Percentiles rank a stretch among this genome's conserved stretches.
Evolutionary conservation across 331 rosid genomes (phyloP).

Genomic region (Acacia pycnantha): DNA sequence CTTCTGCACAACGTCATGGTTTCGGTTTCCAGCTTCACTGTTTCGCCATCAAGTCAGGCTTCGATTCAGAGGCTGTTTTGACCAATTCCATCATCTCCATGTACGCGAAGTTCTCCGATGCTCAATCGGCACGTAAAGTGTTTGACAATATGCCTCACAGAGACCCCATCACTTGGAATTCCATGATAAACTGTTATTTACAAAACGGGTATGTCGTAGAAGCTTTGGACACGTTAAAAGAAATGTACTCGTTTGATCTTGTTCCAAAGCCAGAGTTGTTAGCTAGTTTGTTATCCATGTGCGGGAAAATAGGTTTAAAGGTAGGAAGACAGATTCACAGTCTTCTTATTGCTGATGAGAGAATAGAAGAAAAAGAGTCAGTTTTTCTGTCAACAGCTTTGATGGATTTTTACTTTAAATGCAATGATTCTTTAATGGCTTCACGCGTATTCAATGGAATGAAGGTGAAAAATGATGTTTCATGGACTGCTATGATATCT

Average conservation of each 20-base stretch:
- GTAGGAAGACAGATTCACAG: conserved; percentile 52
- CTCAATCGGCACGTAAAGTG: conserved; percentile 40
- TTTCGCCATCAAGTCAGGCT: conserved; percentile 45
- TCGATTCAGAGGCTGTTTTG: conserved; percentile 35
- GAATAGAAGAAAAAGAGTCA: conserved; percentile 37
- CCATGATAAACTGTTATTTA: conserved; percentile 59
- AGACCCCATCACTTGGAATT: conserved; percentile 61
- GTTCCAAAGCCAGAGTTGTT: conserved; percentile 54
- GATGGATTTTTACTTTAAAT: conserved; percentile 60
- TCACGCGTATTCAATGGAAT: conserved; percentile 43
- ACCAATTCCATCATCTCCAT: conserved; percentile 60
- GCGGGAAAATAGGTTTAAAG: conserved; percentile 29
- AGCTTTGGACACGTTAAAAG: conserved; percentile 43
- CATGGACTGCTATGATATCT: conserved; percentile 67
- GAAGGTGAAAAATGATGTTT: conserved; percentile 54
- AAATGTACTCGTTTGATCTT: conserved; percentile 38
- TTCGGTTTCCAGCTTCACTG: conserved; percentile 62
- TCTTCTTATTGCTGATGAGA: conserved; percentile 45
- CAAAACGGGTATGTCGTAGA: conserved; percentile 46
- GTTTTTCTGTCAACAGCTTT: conserved; percentile 50
- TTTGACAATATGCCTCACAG: conserved; percentile 55
- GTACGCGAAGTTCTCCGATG: conserved; percentile 45
- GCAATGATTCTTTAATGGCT: conserved; percentile 37
- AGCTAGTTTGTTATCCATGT: conserved; percentile 50
- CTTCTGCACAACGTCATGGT: conserved; percentile 32